A percentile compares a stretch with the other conserved stretches of the same genome.
These are phyloP conservation scores for Lachancea fermentati DNA, from an alignment of 805 yeast species.

Conservation along the genomic window DNA sequence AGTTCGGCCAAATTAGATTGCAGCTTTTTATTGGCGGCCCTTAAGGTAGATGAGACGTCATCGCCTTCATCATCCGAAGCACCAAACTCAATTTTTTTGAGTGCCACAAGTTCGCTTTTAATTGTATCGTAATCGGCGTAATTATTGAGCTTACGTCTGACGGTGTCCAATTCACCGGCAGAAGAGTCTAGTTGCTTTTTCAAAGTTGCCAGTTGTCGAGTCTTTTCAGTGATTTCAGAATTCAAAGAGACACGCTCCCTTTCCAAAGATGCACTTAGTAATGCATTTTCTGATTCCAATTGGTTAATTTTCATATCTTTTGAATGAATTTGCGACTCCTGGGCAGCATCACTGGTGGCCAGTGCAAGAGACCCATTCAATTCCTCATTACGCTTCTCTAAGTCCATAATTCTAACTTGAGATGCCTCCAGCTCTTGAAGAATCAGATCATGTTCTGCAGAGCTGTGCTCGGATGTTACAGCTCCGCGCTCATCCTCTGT, in stretches of 20 bases:
- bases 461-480: constrained; percentile 20
- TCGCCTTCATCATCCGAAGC: constrained; percentile 34
- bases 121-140: constrained; percentile 74
- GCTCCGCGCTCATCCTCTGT: constrained; percentile 28
- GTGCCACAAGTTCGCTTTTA: constrained; percentile 65
- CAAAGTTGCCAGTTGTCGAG: constrained; percentile 35
- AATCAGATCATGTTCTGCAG: constrained; percentile 55
- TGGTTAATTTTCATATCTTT: constrained; percentile 43
- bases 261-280: constrained; percentile 30
- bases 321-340: constrained; percentile 36
- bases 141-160: constrained; percentile 44
- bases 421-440: constrained; percentile 69
- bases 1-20: constrained; percentile 62
- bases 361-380: constrained; percentile 59
- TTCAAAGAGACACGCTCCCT: constrained; percentile 20
- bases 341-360: constrained; percentile 42
- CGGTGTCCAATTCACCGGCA: constrained; percentile 43
- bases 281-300: constrained; percentile 63
- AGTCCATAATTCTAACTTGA: constrained; percentile 58
- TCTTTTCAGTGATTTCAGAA: constrained; percentile 17
- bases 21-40: constrained; percentile 66
- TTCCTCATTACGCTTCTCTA: constrained; percentile 74
- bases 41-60: constrained; percentile 52
- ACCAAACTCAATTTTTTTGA: constrained; percentile 75
- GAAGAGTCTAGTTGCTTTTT: constrained; percentile 44